Evolutionary conservation across 73 alveolate genomes (phyloP).

Genomic region (Paramecium sonneborni): DNA sequence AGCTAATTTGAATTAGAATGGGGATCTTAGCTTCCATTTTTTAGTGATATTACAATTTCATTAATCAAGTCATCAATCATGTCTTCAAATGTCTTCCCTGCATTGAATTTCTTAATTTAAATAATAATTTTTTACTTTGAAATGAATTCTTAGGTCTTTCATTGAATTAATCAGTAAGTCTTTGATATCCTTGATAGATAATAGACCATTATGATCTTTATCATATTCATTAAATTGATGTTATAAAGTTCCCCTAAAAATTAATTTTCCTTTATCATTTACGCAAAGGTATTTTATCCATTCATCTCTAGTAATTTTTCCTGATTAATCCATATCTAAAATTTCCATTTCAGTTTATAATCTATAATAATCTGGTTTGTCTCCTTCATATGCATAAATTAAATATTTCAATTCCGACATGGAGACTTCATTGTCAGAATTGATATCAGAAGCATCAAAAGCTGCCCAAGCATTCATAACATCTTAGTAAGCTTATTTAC

Average conservation of each 20-base stretch:
- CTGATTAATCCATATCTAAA: slow-evolving; percentile 47
- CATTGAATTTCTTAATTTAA: not conserved
- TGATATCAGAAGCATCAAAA: slow-evolving; percentile 56
- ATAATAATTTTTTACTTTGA: not conserved
- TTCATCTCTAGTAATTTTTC: slow-evolving; percentile 46
- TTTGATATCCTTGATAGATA: not conserved
- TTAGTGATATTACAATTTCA: not conserved
- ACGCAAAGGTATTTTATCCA: slow-evolving; percentile 54
- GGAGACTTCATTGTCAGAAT: slow-evolving; percentile 23
- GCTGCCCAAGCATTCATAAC: slow-evolving; percentile 63
- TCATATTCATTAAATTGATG: not conserved
- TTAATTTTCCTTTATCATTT: not conserved
- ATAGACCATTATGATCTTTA: not conserved
- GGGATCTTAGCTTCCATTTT: not conserved
- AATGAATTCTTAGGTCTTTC: not conserved
- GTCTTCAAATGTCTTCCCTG: not conserved
- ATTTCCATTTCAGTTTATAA: slow-evolving; percentile 49
- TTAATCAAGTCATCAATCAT: not conserved
- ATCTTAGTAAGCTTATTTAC: slow-evolving; percentile 28
- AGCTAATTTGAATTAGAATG: not conserved
- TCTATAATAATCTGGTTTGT: slow-evolving; percentile 49
- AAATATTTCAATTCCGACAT: slow-evolving; percentile 49
- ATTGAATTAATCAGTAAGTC: not conserved
- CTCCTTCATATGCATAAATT: slow-evolving; percentile 51
- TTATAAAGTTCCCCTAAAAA: not conserved